A percentile compares a stretch with the other conserved stretches of the same genome.
Evolutionary conservation across 192 early-diverging fungal genomes (phyloP).

Genomic region (Entophlyctis helioformis): DNA sequence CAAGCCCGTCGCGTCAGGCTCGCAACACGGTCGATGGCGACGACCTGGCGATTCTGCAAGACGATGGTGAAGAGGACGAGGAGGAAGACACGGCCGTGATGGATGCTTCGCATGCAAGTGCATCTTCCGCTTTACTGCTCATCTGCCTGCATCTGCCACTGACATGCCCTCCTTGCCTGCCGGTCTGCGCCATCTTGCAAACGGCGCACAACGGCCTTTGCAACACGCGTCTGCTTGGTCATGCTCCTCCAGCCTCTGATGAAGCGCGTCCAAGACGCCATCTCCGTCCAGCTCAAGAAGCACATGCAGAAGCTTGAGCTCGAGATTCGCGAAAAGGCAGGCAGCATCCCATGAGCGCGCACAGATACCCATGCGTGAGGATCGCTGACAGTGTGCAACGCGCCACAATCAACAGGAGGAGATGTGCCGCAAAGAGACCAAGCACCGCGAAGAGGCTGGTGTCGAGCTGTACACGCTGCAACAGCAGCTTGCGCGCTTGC

Average conservation of each 20-base stretch:
- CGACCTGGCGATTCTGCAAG: too few species aligned
- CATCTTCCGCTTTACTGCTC: neutral
- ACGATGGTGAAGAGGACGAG: neutral
- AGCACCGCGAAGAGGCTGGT: slow-evolving; percentile 37
- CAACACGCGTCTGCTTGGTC: neutral
- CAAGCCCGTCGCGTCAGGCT: too few species aligned
- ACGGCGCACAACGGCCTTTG: neutral
- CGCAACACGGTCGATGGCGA: too few species aligned
- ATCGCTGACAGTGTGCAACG: neutral
- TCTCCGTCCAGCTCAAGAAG: slow-evolving; percentile 34
- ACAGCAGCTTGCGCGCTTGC: slow-evolving; percentile 42
- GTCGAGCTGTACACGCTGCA: slow-evolving; percentile 44
- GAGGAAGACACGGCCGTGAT: slow-evolving; percentile 15
- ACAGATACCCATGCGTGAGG: neutral
- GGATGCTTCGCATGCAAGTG: slow-evolving; percentile 25
- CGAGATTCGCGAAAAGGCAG: slow-evolving; percentile 41
- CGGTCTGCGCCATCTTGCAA: neutral
- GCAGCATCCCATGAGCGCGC: neutral
- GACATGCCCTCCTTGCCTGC: neutral
- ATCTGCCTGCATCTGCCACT: neutral
- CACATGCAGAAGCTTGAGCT: slow-evolving; percentile 24
- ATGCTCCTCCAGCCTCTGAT: slow-evolving; percentile 33
- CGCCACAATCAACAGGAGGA: slow-evolving; percentile 20
- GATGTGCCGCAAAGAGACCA: slow-evolving; percentile 20
- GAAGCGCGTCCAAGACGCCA: slow-evolving; percentile 42